A percentile compares a stretch with the other conserved stretches of the same genome.
These are phyloP conservation scores for Polygonum maritimum DNA, from an alignment of 148 eudicot genomes.

Conservation along the genomic window DNA sequence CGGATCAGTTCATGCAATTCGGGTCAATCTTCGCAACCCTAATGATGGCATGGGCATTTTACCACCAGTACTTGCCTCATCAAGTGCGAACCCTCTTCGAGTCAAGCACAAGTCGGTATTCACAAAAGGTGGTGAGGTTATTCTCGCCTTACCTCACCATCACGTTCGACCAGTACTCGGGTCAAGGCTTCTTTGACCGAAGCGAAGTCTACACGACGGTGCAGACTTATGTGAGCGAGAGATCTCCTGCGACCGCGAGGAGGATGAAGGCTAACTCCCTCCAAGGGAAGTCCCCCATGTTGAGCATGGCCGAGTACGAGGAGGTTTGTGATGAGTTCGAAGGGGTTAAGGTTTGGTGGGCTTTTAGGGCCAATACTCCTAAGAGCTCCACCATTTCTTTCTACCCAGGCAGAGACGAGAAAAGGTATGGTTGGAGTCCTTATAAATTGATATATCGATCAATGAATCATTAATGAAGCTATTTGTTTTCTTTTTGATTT, in stretches of 20 bases:
- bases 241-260: slow-evolving; percentile 22
- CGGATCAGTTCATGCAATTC: not conserved
- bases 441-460: not conserved
- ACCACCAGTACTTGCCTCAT: not conserved
- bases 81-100: not conserved
- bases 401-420: slow-evolving; percentile 18
- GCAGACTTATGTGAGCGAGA: slow-evolving; percentile 27
- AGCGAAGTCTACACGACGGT: slow-evolving; percentile 32
- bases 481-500: too few species aligned
- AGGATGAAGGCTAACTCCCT: slow-evolving; percentile 28
- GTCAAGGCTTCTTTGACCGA: slow-evolving; percentile 15
- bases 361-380: slow-evolving; percentile 9
- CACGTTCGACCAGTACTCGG: not conserved
- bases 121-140: not conserved
- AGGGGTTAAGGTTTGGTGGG: slow-evolving; percentile 36
- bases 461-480: too few species aligned
- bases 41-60: not conserved
- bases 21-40: not conserved
- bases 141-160: not conserved
- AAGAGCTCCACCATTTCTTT: slow-evolving; percentile 9
- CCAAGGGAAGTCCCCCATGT: slow-evolving; percentile 15
- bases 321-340: slow-evolving; percentile 34
- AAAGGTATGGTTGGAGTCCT: slow-evolving; percentile 14
- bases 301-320: slow-evolving; percentile 36
- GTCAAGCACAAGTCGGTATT: not conserved